Evolutionary conservation across 2,329 filamentous ascomycete genomes (phyloP), one percentile per base, ranked within the genome.

Genomic region (Mycosphaerella sp.): DNA sequence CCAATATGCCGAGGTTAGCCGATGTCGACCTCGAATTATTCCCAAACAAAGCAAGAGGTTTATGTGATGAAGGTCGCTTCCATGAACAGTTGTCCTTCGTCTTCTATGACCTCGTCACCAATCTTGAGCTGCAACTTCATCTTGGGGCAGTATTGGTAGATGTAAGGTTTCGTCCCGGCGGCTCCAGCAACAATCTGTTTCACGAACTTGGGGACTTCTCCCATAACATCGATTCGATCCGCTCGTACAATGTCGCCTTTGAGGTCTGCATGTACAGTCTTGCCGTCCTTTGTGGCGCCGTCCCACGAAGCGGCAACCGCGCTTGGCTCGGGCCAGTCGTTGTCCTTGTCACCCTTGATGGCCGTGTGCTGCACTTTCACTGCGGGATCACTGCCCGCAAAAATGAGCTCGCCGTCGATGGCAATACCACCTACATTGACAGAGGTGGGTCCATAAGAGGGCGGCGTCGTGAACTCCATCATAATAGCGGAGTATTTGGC

Each of bases 11-110:
- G n/a, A 44, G 45, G 40, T 51, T 45, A 47, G 12, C 23, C 47
- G 29, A 6, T 34, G 31, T 38, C 34, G 2, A 4, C 26, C 31
- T 26, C 34, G 10, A 17, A n/a, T 32, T 36, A 17, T n/a, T 21
- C 44, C 46, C 17, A 31, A 11, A 29, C 17, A 7, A 26, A 32
- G 31, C 31, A 51, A 51, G 31, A 44, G 11, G 23, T 57, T 57
- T 58, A 68, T n/a, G 86, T 90, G 73, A 98, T 95, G 76, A 97
- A 98, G n/a, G 91, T 96, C 2, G 93, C 90, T 75, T 98, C 93
- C 54, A 81, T 83, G 73, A 95, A 95, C 51, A 95, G 74, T 45
- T 74, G 76, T 45, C 93, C 93, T 67, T 90, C 77, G 72, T 97
- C 92, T 14, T 79, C 77, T 58, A 84, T 80, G 65, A 91, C 86